Evolutionary conservation across 352 stramenopile genomes (phyloP).

Genomic region (Globisporangium spinosum): DNA sequence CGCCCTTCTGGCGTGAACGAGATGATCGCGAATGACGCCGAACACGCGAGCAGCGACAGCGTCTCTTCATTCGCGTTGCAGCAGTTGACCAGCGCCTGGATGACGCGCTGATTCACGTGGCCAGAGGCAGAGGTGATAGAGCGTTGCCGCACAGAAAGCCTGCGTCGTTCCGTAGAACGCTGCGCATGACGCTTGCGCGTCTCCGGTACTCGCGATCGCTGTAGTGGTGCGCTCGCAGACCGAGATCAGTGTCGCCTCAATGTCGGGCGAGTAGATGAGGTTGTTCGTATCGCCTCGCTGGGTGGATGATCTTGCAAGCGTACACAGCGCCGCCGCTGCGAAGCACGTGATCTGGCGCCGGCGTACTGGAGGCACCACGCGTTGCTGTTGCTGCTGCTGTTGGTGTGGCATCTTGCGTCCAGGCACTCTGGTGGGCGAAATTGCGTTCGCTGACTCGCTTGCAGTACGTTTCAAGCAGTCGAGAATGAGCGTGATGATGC

Average conservation of each 20-base stretch:
- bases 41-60: conserved; percentile 63
- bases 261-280: conserved; percentile 37
- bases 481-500: conserved; percentile 48
- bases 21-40: conserved; percentile 74
- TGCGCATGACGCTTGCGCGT: conserved; percentile 1
- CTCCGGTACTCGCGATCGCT: conserved; percentile 2
- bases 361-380: conserved; percentile 23
- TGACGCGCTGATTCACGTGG: conserved; percentile 40
- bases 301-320: conserved; percentile 47
- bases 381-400: conserved; percentile 5
- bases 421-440: neutral
- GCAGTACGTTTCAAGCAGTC: conserved; percentile 33
- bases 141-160: conserved; percentile 65
- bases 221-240: conserved; percentile 38
- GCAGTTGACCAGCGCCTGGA: conserved; percentile 60
- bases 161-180: conserved; percentile 32
- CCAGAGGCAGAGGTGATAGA: conserved; percentile 74
- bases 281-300: conserved; percentile 52
- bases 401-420: neutral
- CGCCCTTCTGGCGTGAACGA: conserved; percentile 67
- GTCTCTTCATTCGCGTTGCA: conserved; percentile 74
- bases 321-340: conserved; percentile 44
- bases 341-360: conserved; percentile 44
- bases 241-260: conserved; percentile 40
- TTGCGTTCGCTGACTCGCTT: conserved; percentile 16